These are phyloP conservation scores for Saururus chinensis DNA, from an alignment of 164 flowering plant genomes.

Conservation along the genomic window DNA sequence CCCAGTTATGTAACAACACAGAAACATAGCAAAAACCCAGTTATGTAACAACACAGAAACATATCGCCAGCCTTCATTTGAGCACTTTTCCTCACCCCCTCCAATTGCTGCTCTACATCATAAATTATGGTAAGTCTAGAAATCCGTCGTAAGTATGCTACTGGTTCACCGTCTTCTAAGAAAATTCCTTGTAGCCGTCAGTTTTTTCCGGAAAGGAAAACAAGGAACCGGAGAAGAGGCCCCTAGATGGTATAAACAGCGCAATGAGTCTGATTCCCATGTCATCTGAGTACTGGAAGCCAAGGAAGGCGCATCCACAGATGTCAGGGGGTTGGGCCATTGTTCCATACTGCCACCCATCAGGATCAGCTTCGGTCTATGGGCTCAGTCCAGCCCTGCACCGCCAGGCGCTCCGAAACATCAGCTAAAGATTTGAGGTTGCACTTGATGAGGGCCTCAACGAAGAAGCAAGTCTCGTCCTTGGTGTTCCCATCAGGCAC, in stretches of 20 bases:
- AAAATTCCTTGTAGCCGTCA: neutral
- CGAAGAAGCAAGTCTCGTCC: conserved; percentile 79
- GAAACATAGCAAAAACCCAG: too few relatives aligned
- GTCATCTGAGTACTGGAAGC: neutral
- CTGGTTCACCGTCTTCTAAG: too few relatives aligned
- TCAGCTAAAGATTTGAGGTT: conserved; percentile 73
- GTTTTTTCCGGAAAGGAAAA: neutral
- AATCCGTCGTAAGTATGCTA: too few relatives aligned
- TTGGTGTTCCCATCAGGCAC: conserved; percentile 59
- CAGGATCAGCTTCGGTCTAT: conserved; percentile 8
- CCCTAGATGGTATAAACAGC: neutral
- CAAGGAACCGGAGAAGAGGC: neutral
- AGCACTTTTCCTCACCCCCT: too few relatives aligned
- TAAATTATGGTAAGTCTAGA: too few relatives aligned
- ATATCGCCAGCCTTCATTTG: too few relatives aligned
- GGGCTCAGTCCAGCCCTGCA: conserved; percentile 46
- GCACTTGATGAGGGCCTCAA: conserved; percentile 71
- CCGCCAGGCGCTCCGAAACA: conserved; percentile 55
- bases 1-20: too few relatives aligned
- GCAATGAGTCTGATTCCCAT: neutral
- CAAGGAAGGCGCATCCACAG: neutral
- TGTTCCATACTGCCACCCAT: neutral
- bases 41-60: too few relatives aligned
- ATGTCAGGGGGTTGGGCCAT: neutral
- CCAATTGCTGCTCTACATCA: too few relatives aligned